Evolutionary conservation across 768 basidiomycete species (phyloP).

Genomic region (Suillus weaverae): DNA sequence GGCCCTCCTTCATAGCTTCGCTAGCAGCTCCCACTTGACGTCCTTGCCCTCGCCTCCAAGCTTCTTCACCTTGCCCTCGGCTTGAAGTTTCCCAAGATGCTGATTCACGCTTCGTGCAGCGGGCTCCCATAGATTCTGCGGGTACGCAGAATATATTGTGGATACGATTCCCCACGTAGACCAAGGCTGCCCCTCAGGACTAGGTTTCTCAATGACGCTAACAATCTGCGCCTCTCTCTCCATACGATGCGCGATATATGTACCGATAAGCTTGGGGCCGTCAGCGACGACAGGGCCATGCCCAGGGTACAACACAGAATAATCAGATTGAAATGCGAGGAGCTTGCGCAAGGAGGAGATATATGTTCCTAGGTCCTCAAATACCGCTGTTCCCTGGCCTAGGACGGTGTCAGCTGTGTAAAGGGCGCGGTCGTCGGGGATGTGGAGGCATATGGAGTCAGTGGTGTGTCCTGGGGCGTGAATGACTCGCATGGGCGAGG

Average conservation of each 20-base stretch:
- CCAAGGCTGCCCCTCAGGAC: constrained; percentile 40
- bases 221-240: constrained; percentile 82
- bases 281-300: constrained; percentile 80
- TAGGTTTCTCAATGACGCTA: constrained; percentile 40
- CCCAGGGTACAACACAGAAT: constrained; percentile 74
- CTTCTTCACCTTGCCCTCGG: constrained; percentile 56
- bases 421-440: constrained; percentile 68
- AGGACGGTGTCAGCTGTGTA: constrained; percentile 93
- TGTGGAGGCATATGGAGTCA: constrained; percentile 78
- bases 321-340: constrained; percentile 42
- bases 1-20: constrained; percentile 10
- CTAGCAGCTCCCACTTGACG: constrained; percentile 44
- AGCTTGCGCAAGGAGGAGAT: constrained; percentile 62
- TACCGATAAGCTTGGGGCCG: constrained; percentile 58
- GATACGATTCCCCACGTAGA: constrained; percentile 67
- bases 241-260: constrained; percentile 79
- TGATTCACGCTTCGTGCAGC: constrained; percentile 69
- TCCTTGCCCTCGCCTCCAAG: constrained; percentile 54
- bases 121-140: constrained; percentile 66
- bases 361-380: constrained; percentile 79
- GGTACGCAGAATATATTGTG: constrained; percentile 70
- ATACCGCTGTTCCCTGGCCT: constrained; percentile 87
- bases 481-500: constrained; percentile 57
- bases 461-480: constrained; percentile 90
- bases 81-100: constrained; percentile 72